Evolutionary conservation across 345 rosid species (phyloP).

Genomic region (Melaleuca quinquenervia): DNA sequence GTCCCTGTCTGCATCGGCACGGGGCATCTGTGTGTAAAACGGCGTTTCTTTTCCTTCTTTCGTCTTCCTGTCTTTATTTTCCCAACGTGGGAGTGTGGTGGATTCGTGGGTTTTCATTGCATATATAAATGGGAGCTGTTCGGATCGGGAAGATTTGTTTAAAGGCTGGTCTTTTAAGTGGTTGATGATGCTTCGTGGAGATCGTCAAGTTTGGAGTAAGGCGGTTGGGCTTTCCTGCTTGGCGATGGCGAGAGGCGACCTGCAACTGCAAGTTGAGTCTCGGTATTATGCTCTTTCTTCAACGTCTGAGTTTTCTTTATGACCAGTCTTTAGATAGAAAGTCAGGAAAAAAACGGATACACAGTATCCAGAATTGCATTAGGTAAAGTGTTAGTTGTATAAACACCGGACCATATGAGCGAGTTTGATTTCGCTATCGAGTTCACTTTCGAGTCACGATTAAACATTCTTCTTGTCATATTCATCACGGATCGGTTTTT

Average conservation of each 20-base stretch:
- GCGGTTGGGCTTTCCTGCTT: background rate
- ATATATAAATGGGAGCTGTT: background rate
- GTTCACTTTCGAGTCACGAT: no score
- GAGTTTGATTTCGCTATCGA: background rate
- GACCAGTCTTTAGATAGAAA: background rate
- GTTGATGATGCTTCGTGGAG: background rate
- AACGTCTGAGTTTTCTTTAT: background rate
- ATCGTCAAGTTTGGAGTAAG: background rate
- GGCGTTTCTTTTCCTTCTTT: background rate
- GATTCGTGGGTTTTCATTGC: background rate
- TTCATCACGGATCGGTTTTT: background rate
- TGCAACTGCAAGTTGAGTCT: background rate
- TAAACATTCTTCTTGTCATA: accelerated
- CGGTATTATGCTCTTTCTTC: background rate
- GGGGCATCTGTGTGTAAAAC: background rate
- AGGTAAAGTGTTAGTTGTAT: background rate
- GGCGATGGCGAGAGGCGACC: background rate
- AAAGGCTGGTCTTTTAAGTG: background rate
- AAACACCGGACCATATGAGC: background rate
- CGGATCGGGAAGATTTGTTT: background rate
- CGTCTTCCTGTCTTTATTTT: background rate
- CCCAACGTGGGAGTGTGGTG: background rate
- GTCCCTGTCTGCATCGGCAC: conserved; percentile 12
- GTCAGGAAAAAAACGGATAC: background rate
- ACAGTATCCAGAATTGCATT: background rate